Evolutionary conservation across 2,329 filamentous ascomycete species (phyloP), one percentile per base, ranked within the genome.

Genomic region (Dothistroma septosporum): DNA sequence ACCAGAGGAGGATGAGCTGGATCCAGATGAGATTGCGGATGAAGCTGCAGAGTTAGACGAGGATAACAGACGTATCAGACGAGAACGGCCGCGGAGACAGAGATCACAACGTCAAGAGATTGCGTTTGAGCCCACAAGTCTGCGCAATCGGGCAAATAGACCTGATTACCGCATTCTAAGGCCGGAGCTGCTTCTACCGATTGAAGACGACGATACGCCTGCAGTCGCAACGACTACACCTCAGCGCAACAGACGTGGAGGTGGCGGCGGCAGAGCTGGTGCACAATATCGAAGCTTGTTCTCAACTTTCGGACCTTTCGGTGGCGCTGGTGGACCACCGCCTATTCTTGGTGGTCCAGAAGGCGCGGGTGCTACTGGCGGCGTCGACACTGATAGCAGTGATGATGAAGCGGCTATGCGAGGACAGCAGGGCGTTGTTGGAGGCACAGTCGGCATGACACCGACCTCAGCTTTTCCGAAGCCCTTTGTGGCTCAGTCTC

Each of bases 341-440:
- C 85, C 91, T 16, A 80, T 94, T 12, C 83, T 93, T 58, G 86
- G 82, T 62, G 91, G 90, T 0, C 87, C 89, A 5, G 90, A 87
- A 80, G 89, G 87, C 59, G 85, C 85, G 48, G 88, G 85, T 12
- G 89, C 89, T 22, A 85, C 85, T 62, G 92, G 88, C 31, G 90
- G 89, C 57, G 89, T 87, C 9, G 94, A 97, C 70, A 96, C 93
- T 6, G 94, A 99, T 73, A 97, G 92, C 75, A 99, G 94, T 73
- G 94, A 99, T 69, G 94, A 99, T 67, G 94, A 99, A 71, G 59
- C 55, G 9, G 65, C 76, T 82, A 54, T 84, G 65, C 85, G 87
- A 65, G 88, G 61, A 84, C 82, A 69, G 72, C 75, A 54, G 82
- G 63, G 75, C 75, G 78, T 62, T 24, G 64, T 81, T 54, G 81